phyloP scores from a whole-genome alignment of 768 basidiomycete genomes.

The Auricularia auricula-judae region DNA sequence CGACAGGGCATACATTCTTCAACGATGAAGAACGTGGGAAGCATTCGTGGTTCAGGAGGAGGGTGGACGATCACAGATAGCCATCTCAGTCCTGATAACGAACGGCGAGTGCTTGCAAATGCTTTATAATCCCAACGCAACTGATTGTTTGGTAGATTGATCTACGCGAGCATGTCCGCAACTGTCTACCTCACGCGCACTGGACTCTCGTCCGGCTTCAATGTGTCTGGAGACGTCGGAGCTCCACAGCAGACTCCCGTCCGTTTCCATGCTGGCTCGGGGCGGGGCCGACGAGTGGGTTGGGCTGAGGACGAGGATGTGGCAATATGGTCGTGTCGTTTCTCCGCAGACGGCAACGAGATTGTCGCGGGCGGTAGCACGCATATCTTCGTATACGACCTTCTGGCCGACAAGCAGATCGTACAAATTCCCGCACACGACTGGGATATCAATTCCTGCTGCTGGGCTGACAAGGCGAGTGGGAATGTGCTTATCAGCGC shows the following conservation, averaged over 20 bases:
- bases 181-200: background rate
- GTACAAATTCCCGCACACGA: conserved; percentile 80
- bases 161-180: conserved; percentile 82
- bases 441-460: conserved; percentile 91
- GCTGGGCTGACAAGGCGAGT: conserved; percentile 88
- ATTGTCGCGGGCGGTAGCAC: conserved; percentile 83
- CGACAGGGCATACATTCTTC: conserved; percentile 14
- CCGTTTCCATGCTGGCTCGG: conserved; percentile 23
- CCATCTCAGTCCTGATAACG: conserved; percentile 80
- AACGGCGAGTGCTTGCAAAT: conserved; percentile 39
- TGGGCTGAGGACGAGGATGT: conserved; percentile 28
- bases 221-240: conserved; percentile 65
- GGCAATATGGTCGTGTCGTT: conserved; percentile 88
- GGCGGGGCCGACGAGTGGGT: conserved; percentile 16
- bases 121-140: background rate
- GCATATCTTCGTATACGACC: conserved; percentile 76
- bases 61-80: conserved; percentile 92
- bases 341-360: conserved; percentile 94
- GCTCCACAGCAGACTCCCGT: conserved; percentile 54
- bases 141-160: conserved; percentile 44
- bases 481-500: conserved; percentile 93
- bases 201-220: conserved; percentile 49
- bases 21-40: conserved; percentile 42
- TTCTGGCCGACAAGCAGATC: conserved; percentile 64
- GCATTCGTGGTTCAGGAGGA: conserved; percentile 64